Base-by-base conservation (phyloP, 148 eudicot genomes). In the Pouteria glomerata region DNA sequence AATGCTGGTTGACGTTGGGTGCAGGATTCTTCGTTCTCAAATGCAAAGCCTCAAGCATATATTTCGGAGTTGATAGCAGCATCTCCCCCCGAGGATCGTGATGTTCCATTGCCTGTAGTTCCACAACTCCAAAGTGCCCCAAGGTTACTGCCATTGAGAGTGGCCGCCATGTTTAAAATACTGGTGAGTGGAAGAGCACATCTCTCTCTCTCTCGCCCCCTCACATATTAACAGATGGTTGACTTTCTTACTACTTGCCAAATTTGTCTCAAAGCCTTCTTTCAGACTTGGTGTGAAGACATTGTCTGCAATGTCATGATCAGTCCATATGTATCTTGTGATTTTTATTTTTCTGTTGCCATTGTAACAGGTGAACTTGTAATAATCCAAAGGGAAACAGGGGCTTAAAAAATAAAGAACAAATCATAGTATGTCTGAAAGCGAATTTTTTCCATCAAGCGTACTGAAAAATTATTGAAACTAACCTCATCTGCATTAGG, bases 151-250 rank as follows among this genome's bases (percentile, higher is more conserved):
- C 97, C 96, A n/a, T 65, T 82, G 48, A 85, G 99, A 78, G 80
- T 88, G 62, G 96, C 94, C 62, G 81, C 92, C 75, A 86, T 96
- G 99, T 85, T 83, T 74, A 96, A 81, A 77, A 83, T 96, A 76
- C 85, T 96, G 90, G 99, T 96, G 73, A 90, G 96, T 80, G 57
- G 41, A 60, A 41, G 31, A 50, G 66, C 65, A 68, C 33, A 4
- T 13, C 0, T 33, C 11, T 55, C n/a, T n/a, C n/a, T n/a, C n/a
- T n/a, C n/a, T 19, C 44, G 4, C 11, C 30, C 60, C 58, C 41
- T 51, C 57, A 16, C 19, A 19, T 50, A 3, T 1, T 39, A 39
- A 39, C n/a, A 4, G 19, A 50, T 18, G 12, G 55, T 19, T 15
- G 13, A 15, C 48, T 10, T 44, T 44, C 48, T 44, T 44, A 37